Evolutionary conservation across 176 grass and related monocot genomes (phyloP).

Genomic region (Elaeis guineensis): DNA sequence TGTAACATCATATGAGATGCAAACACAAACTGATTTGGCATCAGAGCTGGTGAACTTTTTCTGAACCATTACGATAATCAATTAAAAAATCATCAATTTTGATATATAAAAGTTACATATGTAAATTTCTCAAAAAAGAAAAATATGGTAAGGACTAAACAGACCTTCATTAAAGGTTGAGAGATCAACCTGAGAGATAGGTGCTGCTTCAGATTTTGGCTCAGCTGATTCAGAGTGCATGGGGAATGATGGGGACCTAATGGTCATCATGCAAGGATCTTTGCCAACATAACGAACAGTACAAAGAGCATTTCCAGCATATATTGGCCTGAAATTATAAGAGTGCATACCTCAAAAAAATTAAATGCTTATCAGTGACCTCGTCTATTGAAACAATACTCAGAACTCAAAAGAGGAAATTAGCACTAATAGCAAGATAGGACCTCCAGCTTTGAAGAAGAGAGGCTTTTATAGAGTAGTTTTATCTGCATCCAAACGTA

Average conservation of each 20-base stretch:
- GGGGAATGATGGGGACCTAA: constrained; percentile 86
- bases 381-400: too few species aligned
- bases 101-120: neutral
- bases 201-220: constrained; percentile 43
- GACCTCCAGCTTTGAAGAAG: too few species aligned
- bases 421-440: too few species aligned
- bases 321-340: constrained; percentile 61
- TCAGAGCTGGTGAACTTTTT: too few species aligned
- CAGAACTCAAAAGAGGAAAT: too few species aligned
- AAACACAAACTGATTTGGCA: too few species aligned
- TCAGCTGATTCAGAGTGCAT: constrained; percentile 24
- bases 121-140: constrained; percentile 17
- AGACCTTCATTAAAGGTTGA: constrained; percentile 87
- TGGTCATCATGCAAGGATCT: constrained; percentile 77
- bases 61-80: neutral
- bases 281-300: constrained; percentile 65
- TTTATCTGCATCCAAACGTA: too few species aligned
- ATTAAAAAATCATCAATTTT: neutral
- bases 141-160: constrained; percentile 28
- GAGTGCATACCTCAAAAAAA: too few species aligned
- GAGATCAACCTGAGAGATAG: constrained; percentile 77
- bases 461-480: too few species aligned
- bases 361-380: too few species aligned
- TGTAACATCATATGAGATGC: too few species aligned
- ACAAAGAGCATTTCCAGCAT: constrained; percentile 96